Evolutionary conservation across 176 grass and related monocot species (phyloP).

Genomic region (Aechmea fasciata): DNA sequence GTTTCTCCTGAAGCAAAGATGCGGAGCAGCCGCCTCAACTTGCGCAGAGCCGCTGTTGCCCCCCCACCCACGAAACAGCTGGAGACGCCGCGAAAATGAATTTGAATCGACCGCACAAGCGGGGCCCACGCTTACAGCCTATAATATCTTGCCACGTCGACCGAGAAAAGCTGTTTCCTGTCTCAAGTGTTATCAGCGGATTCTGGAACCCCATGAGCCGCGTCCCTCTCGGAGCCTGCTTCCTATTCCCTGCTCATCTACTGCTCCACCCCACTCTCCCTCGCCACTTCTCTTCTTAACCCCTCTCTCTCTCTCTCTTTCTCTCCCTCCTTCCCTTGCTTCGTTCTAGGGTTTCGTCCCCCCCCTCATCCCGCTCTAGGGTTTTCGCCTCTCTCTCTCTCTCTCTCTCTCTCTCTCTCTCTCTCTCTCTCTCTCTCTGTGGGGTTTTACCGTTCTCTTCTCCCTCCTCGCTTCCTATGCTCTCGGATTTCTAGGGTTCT

Average conservation of each 20-base stretch:
- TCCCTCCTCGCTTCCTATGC: neutral
- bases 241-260: neutral
- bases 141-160: neutral
- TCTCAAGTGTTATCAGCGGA: neutral
- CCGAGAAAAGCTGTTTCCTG: neutral
- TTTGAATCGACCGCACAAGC: neutral
- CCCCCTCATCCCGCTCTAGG: constrained; percentile 8
- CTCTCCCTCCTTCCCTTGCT: neutral
- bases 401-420: constrained; percentile 14
- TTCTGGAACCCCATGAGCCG: constrained; percentile 10
- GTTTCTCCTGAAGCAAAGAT: neutral
- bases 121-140: neutral
- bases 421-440: constrained; percentile 18
- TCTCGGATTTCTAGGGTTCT: neutral
- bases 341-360: constrained; percentile 8
- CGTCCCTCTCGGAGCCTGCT: constrained; percentile 50
- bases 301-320: constrained; percentile 19
- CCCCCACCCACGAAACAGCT: neutral
- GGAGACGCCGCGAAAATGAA: neutral
- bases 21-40: neutral
- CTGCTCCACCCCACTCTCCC: neutral
- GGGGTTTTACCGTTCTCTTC: constrained; percentile 9
- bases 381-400: constrained; percentile 12
- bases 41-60: neutral
- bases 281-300: constrained; percentile 6